Percentiles rank a stretch among this genome's conserved stretches.
Evolutionary conservation across 2,329 filamentous ascomycete species (phyloP).

Genomic region (Camptophora hylomeconis): DNA sequence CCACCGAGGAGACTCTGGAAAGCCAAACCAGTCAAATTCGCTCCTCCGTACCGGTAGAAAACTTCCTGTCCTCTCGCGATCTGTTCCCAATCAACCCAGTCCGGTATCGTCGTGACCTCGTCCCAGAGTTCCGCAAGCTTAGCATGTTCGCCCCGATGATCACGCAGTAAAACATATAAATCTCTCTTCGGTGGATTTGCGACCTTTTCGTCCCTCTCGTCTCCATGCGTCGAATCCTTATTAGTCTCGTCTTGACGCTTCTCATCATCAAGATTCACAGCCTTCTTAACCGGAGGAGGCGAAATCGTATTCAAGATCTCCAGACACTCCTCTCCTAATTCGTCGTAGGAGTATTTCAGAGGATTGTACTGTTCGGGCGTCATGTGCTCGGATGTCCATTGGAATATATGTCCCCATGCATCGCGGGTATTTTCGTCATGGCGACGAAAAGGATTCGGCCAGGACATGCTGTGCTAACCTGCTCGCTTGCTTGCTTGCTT

Average conservation of each 20-base stretch:
- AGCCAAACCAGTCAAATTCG: slow-evolving; percentile 50
- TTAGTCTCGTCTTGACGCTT: background rate
- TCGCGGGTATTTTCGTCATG: slow-evolving; percentile 18
- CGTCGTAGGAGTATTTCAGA: slow-evolving; percentile 55
- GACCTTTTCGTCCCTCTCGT: background rate
- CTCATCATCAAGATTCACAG: background rate
- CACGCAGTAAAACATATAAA: slow-evolving; percentile 47
- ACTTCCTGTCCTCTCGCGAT: slow-evolving; percentile 61
- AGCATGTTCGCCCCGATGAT: slow-evolving; percentile 44
- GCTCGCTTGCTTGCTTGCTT: too few relatives aligned
- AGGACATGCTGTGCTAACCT: slow-evolving; percentile 16
- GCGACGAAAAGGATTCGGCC: slow-evolving; percentile 20
- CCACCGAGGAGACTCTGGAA: slow-evolving; percentile 52
- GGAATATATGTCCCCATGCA: slow-evolving; percentile 55
- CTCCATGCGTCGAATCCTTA: background rate
- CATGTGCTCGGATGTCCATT: slow-evolving; percentile 53
- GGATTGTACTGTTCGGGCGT: slow-evolving; percentile 45
- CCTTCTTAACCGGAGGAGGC: slow-evolving; percentile 21
- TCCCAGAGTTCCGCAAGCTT: slow-evolving; percentile 48
- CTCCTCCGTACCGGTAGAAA: slow-evolving; percentile 61
- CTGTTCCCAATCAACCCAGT: slow-evolving; percentile 67
- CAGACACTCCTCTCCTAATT: slow-evolving; percentile 52
- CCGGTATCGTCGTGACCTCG: slow-evolving; percentile 52
- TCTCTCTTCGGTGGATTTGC: slow-evolving; percentile 34
- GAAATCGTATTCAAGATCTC: slow-evolving; percentile 50